A percentile compares a stretch with the other conserved stretches of the same genome.
Conservation (phyloP, 2,329 filamentous ascomycete species). For the Aspergillus pseudotamarii region DNA sequence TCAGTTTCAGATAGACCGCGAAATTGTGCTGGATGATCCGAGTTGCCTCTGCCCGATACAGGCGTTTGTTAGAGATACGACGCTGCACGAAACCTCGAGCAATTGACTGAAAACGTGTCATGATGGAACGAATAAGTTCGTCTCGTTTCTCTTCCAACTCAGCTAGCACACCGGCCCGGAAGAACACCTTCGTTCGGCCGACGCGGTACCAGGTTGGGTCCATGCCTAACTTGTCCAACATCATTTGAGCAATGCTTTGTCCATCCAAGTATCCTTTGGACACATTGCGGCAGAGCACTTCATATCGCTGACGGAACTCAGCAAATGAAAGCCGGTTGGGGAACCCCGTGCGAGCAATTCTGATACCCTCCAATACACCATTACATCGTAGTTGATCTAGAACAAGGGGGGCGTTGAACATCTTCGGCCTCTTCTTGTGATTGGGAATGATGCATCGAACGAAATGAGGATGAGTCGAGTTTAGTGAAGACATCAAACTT, state of each 20-base stretch:
- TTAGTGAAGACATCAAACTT: conserved; percentile 89
- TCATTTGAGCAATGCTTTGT: conserved; percentile 79
- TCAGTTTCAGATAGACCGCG: conserved; percentile 84
- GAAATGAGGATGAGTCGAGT: conserved; percentile 97
- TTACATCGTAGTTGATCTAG: conserved; percentile 97
- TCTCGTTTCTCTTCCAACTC: conserved; percentile 97
- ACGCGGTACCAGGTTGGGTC: conserved; percentile 88
- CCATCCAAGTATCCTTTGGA: conserved; percentile 90
- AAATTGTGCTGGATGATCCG: conserved; percentile 95
- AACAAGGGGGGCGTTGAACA: conserved; percentile 88
- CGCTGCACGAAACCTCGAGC: conserved; percentile 88
- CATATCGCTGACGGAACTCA: conserved; percentile 94
- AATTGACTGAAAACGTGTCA: conserved; percentile 88
- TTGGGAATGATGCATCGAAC: conserved; percentile 97
- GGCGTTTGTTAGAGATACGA: conserved; percentile 84
- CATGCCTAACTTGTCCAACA: conserved; percentile 84
- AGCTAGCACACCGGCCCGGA: conserved; percentile 91
- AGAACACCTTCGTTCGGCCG: conserved; percentile 96
- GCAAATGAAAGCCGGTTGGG: conserved; percentile 89
- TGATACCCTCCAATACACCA: conserved; percentile 97
- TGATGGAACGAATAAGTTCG: conserved; percentile 87
- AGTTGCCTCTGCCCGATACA: conserved; percentile 93
- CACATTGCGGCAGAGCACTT: conserved; percentile 86
- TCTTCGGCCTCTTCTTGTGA: conserved; percentile 94
- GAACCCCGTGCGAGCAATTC: conserved; percentile 95